phyloP scores from a whole-genome alignment of 2,329 filamentous ascomycete species.

The Penicillium sp. region DNA sequence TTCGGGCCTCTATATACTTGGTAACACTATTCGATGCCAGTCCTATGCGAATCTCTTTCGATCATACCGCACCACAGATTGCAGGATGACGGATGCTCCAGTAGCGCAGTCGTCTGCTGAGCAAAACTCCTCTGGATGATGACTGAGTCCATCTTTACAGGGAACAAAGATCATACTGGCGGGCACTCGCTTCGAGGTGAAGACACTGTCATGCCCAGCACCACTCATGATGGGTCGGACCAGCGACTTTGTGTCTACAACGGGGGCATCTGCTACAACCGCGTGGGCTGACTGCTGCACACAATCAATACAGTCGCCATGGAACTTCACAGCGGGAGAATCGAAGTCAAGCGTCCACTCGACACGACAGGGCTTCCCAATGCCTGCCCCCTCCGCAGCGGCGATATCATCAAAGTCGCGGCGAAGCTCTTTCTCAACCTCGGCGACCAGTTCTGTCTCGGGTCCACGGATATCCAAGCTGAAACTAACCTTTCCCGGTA shows the following conservation, averaged over 20 bases:
- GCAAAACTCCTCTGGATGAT: conserved; percentile 67
- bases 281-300: conserved; percentile 64
- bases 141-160: conserved; percentile 65
- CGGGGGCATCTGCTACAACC: conserved; percentile 58
- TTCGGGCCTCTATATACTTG: too few species aligned
- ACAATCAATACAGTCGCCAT: conserved; percentile 68
- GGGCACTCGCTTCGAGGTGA: conserved; percentile 62
- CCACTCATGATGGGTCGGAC: conserved; percentile 62
- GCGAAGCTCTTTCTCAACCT: conserved; percentile 62
- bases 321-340: conserved; percentile 65
- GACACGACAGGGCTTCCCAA: conserved; percentile 57
- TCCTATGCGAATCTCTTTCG: conserved; percentile 45
- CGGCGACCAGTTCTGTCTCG: conserved; percentile 59
- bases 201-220: conserved; percentile 69
- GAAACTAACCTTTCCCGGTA: conserved; percentile 70
- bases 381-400: conserved; percentile 58
- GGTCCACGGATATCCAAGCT: conserved; percentile 69
- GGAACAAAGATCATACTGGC: conserved; percentile 72
- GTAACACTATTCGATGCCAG: background rate
- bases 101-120: conserved; percentile 63
- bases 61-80: conserved; percentile 41
- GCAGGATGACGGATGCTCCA: conserved; percentile 52
- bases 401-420: conserved; percentile 65
- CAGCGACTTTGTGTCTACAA: conserved; percentile 44
- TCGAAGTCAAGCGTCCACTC: conserved; percentile 66